Evolutionary conservation across 2,329 filamentous ascomycete species (phyloP).

Genomic region (Colletotrichum sp.): DNA sequence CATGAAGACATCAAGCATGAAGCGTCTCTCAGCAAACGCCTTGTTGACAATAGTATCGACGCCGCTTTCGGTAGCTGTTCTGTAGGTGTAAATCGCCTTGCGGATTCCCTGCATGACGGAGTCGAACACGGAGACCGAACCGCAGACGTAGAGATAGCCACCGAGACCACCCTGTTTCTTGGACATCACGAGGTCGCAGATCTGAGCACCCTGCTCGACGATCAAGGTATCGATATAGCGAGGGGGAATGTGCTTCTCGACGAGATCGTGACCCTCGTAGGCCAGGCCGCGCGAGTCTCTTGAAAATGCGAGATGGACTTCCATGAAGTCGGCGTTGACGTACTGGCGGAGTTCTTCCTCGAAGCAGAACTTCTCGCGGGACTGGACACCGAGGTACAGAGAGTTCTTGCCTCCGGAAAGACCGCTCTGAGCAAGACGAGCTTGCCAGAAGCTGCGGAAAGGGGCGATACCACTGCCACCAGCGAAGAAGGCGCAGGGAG

Average conservation of each 20-base stretch:
- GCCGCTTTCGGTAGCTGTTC: constrained; percentile 55
- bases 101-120: constrained; percentile 61
- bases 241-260: constrained; percentile 53
- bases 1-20: constrained; percentile 65
- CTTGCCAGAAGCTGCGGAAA: constrained; percentile 60
- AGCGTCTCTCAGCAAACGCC: constrained; percentile 58
- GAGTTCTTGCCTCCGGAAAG: constrained; percentile 48
- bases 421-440: constrained; percentile 36
- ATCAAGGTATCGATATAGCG: constrained; percentile 59
- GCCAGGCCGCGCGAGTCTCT: constrained; percentile 51
- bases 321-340: constrained; percentile 52
- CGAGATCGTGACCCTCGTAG: constrained; percentile 50
- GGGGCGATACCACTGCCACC: constrained; percentile 59
- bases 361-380: constrained; percentile 56
- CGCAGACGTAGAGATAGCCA: constrained; percentile 29
- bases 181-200: constrained; percentile 61
- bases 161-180: constrained; percentile 57
- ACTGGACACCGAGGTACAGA: constrained; percentile 57
- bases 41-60: constrained; percentile 55
- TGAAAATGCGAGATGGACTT: constrained; percentile 58
- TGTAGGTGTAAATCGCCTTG: constrained; percentile 58
- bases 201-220: constrained; percentile 52
- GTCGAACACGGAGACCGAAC: constrained; percentile 45
- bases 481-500: constrained; percentile 58
- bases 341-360: constrained; percentile 52